These are phyloP conservation scores for Citrus glauca DNA, from an alignment of 345 rosid species.

Conservation along the genomic window DNA sequence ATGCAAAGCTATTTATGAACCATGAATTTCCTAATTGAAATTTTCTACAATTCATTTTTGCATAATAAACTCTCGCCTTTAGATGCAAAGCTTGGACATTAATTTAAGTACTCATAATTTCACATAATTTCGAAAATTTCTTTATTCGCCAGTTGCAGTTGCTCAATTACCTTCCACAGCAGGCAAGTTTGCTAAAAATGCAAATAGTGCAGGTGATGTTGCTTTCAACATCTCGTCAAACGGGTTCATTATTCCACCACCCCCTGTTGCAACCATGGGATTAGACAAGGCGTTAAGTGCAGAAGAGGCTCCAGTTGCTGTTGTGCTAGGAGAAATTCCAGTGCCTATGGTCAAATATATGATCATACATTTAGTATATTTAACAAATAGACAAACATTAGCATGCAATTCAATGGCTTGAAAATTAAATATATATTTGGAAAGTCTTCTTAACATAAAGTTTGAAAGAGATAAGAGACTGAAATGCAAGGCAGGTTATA, in stretches of 20 bases:
- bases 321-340: conserved; percentile 26
- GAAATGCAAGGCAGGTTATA: background rate
- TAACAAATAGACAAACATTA: background rate
- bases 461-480: background rate
- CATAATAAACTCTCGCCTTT: background rate
- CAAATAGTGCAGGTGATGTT: conserved; percentile 69
- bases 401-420: background rate
- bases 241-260: conserved; percentile 39
- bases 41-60: background rate
- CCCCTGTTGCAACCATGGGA: conserved; percentile 29
- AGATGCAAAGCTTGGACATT: background rate
- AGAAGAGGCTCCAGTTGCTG: conserved; percentile 35
- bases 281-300: conserved; percentile 40
- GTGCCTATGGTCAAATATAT: conserved; percentile 28
- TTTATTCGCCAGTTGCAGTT: background rate
- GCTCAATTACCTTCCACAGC: conserved; percentile 50
- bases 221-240: conserved; percentile 71
- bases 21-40: background rate
- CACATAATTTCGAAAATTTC: background rate
- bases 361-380: conserved; percentile 7
- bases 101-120: background rate
- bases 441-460: background rate
- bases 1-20: background rate
- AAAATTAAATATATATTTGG: background rate
- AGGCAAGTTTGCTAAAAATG: conserved; percentile 79